Base-by-base conservation (phyloP, 2,329 filamentous ascomycete species). In the Periglandula ipomoeae region DNA sequence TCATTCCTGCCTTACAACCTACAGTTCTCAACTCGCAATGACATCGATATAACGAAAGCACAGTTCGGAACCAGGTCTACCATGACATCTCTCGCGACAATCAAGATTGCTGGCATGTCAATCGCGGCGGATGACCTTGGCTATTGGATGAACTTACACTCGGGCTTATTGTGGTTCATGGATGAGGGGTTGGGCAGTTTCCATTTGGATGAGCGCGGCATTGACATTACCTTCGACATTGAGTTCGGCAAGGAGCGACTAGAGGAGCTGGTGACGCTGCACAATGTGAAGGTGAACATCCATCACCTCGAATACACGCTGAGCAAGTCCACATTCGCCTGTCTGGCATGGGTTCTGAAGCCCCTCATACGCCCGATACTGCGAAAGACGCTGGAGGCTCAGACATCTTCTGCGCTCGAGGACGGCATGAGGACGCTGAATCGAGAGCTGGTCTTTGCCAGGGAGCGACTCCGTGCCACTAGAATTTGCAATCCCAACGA, bases 1-100 rank as follows among this genome's bases (percentile, higher is more conserved):
- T 95, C 90, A 0, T 97, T 97, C 71, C 74, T 97, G 1, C 91
- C 91, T 0, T 91, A 89, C 68, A 81, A 82, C 48, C 73, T 96
- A 47, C 84, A 86, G 40, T 70, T 96, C 3, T 84, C 89, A 54
- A 91, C 87, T 0, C 84, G 85, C 65, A 96, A 94, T 59, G 86
- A 95, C 56, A 70, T 96, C 30, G 88, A 95, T 55, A 81, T 96
- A 37, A 79, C 84, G 54, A 95, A 95, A 64, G 84, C 82, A 17
- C 82, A 77, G 6, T 58, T 62, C 23, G 58, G 62, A n/a, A 90
- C 85, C 0, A 75, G 77, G 2, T 81, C 85, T 0, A 68, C 67
- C 6, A 72, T 84, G 48, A 84, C 81, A 22, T 89, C 87, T 0
- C 72, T 86, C 2, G 76, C 93, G 55, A 87, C 85, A 1, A 75